phyloP scores from a whole-genome alignment of 345 rosid genomes.

The Salix udensis region DNA sequence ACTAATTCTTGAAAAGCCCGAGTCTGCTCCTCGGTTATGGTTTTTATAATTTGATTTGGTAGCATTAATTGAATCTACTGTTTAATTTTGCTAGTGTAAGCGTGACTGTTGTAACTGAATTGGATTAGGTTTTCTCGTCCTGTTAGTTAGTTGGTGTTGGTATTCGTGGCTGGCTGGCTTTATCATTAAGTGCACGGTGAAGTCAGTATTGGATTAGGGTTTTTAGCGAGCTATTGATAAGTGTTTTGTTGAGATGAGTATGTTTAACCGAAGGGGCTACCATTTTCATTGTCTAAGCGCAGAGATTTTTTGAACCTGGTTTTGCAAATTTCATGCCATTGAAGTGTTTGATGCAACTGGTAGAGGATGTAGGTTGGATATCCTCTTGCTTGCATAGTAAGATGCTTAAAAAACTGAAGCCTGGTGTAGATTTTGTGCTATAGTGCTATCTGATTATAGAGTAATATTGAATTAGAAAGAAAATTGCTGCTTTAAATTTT shows the following conservation, averaged over 20 bases:
- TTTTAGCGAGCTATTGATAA: background rate
- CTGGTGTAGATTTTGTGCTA: background rate
- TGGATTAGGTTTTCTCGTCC: background rate
- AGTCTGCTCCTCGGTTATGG: background rate
- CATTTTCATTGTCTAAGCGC: background rate
- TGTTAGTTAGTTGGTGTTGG: background rate
- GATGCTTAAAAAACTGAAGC: background rate
- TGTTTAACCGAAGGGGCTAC: background rate
- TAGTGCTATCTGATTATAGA: background rate
- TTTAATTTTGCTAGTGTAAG: background rate
- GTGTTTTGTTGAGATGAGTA: background rate
- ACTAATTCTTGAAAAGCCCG: conserved; percentile 1
- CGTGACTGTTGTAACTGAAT: background rate
- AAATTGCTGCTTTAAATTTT: background rate
- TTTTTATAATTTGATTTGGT: background rate
- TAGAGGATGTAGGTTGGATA: background rate
- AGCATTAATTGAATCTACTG: background rate
- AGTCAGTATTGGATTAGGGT: background rate
- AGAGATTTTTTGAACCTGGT: background rate
- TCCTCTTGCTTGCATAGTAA: background rate
- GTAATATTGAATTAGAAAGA: background rate
- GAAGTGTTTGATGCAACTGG: background rate
- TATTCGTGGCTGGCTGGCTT: no score
- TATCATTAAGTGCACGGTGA: background rate
- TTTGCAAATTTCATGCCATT: background rate